phyloP scores from a whole-genome alignment of 1,139 yeast genomes.

The Nakaseomyces kungkrabaensis region DNA sequence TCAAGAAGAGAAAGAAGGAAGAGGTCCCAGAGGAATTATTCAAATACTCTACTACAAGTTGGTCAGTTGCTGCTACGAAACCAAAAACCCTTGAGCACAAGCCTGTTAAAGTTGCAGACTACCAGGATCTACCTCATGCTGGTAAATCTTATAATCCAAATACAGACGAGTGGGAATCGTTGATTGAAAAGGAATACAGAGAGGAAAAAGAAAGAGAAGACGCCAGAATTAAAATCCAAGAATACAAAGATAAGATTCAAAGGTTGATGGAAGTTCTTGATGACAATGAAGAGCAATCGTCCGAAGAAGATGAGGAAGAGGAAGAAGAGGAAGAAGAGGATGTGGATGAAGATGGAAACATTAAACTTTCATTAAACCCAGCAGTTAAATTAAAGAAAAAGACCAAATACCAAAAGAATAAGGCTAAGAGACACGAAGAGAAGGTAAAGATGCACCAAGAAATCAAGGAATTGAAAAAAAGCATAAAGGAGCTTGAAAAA shows the following conservation, averaged over 20 bases:
- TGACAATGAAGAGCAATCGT: slow-evolving; percentile 43
- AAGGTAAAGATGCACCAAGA: slow-evolving; percentile 45
- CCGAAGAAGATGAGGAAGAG: slow-evolving; percentile 35
- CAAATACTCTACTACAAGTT: slow-evolving; percentile 36
- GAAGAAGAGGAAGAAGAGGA: slow-evolving; percentile 32
- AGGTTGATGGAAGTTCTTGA: slow-evolving; percentile 52
- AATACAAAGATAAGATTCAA: slow-evolving; percentile 54
- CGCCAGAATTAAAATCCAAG: slow-evolving; percentile 48
- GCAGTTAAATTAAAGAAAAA: slow-evolving; percentile 64
- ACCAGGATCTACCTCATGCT: slow-evolving; percentile 54
- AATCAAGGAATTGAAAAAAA: slow-evolving; percentile 47
- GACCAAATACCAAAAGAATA: slow-evolving; percentile 69
- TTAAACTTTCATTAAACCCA: slow-evolving; percentile 56
- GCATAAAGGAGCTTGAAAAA: slow-evolving; percentile 48
- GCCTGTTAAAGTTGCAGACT: slow-evolving; percentile 43
- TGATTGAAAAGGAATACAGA: slow-evolving; percentile 57
- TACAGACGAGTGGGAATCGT: slow-evolving; percentile 67
- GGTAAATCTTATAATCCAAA: slow-evolving; percentile 95
- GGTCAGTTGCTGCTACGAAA: slow-evolving; percentile 42
- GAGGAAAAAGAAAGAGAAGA: slow-evolving; percentile 61
- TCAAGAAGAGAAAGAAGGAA: slow-evolving; percentile 17
- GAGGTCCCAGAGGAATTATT: slow-evolving; percentile 35
- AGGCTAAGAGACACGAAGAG: slow-evolving; percentile 55
- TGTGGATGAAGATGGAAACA: slow-evolving; percentile 27
- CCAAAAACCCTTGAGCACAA: slow-evolving; percentile 50